Evolutionary conservation across 257 asterid genomes (phyloP).

Genomic region (Vinca minor): DNA sequence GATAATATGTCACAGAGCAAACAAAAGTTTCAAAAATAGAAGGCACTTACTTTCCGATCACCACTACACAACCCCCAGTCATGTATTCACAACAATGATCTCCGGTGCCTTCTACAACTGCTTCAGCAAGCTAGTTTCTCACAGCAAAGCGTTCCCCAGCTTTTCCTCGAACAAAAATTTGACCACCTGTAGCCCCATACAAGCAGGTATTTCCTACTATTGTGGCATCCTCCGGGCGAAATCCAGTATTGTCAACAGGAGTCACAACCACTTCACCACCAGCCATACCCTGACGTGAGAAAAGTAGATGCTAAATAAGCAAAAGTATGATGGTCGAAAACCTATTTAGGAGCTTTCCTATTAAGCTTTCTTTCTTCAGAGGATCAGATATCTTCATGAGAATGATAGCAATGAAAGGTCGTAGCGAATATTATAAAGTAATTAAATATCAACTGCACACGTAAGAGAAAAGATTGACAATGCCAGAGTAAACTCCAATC

Average conservation of each 20-base stretch:
- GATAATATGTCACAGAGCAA: background rate
- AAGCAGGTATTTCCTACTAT: slow-evolving; percentile 94
- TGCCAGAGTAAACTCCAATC: no score
- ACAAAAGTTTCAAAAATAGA: slow-evolving; percentile 2
- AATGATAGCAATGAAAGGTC: no score
- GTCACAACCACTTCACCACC: slow-evolving; percentile 89
- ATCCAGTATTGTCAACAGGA: slow-evolving; percentile 71
- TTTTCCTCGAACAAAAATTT: slow-evolving; percentile 73
- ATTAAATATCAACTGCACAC: no score
- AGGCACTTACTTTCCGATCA: slow-evolving; percentile 82
- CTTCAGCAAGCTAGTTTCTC: slow-evolving; percentile 90
- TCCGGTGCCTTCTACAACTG: slow-evolving; percentile 96
- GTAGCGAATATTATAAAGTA: no score
- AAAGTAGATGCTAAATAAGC: slow-evolving; percentile 15
- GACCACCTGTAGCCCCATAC: slow-evolving; percentile 99
- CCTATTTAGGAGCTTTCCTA: no score
- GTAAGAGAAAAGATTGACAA: no score
- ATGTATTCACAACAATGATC: slow-evolving; percentile 97
- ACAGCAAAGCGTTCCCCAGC: slow-evolving; percentile 98
- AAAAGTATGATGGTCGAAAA: background rate
- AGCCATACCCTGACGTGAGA: slow-evolving; percentile 78
- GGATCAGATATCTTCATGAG: slow-evolving; percentile 1
- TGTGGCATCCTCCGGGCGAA: slow-evolving; percentile 82
- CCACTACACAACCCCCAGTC: slow-evolving; percentile 96
- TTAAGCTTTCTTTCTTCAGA: background rate